These are phyloP conservation scores for Trichoderma sp. DNA, from an alignment of 2,329 filamentous ascomycete species.

Conservation along the genomic window DNA sequence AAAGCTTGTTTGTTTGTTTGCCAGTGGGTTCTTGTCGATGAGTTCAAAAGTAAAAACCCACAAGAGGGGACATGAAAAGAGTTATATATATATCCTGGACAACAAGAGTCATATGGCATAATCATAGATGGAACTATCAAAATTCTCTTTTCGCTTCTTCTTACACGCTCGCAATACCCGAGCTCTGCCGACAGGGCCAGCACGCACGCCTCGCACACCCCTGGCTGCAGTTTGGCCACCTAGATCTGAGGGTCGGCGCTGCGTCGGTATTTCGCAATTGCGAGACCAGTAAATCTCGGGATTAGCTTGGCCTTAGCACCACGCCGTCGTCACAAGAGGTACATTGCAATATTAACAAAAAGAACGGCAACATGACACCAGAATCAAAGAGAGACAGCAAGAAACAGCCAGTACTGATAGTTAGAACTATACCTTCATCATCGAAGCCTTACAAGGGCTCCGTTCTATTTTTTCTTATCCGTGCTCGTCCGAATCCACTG, in stretches of 20 bases:
- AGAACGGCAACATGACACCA: neutral
- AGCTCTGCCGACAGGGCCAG: constrained; percentile 4
- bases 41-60: neutral
- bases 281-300: neutral
- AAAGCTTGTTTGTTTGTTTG: neutral
- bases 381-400: neutral
- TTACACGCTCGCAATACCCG: constrained; percentile 10
- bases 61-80: neutral
- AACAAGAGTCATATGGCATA: neutral
- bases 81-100: constrained; percentile 2
- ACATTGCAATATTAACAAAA: neutral
- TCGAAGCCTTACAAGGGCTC: neutral
- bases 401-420: neutral
- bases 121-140: neutral
- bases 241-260: constrained; percentile 11
- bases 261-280: constrained; percentile 23
- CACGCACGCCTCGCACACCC: neutral
- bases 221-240: neutral
- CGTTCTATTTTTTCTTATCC: neutral
- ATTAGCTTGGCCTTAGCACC: neutral
- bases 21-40: neutral
- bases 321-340: neutral
- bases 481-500: neutral
- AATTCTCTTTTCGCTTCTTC: neutral
- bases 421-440: neutral